Conservation (phyloP, 352 stramenopile genomes). For the Globisporangium rhizosaccharum region DNA sequence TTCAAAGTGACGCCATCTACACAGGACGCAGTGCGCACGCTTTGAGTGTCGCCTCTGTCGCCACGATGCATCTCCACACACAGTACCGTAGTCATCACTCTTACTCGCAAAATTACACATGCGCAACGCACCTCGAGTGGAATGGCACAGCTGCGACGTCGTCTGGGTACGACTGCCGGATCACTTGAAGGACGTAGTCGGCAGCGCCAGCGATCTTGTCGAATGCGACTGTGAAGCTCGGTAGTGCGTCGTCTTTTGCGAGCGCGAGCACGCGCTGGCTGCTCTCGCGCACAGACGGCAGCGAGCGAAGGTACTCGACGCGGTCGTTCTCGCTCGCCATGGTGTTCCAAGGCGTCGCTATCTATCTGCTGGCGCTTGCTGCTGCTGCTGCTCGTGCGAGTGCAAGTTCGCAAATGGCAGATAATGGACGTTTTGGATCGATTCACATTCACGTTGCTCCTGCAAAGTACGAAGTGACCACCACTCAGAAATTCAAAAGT, state of each 20-base stretch:
- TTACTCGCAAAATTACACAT: not conserved
- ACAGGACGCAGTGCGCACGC: not conserved
- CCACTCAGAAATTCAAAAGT: not conserved
- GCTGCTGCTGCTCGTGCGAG: no score
- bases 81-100: no score
- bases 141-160: constrained; percentile 61
- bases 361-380: no score
- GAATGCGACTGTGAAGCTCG: constrained; percentile 57
- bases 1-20: constrained; percentile 72
- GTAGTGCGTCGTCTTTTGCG: constrained; percentile 39
- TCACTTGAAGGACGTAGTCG: constrained; percentile 67
- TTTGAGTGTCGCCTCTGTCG: not conserved
- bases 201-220: constrained; percentile 51
- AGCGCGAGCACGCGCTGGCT: constrained; percentile 64
- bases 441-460: no score
- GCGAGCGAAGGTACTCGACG: constrained; percentile 63
- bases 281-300: constrained; percentile 61
- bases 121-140: constrained; percentile 47
- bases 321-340: constrained; percentile 14
- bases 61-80: not conserved
- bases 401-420: no score
- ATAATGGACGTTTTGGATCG: no score
- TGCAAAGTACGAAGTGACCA: not conserved
- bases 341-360: no score
- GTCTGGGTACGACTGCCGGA: constrained; percentile 45